These are phyloP conservation scores for Huntiella moniliformis DNA, from an alignment of 2,329 filamentous ascomycete species.

Conservation along the genomic window DNA sequence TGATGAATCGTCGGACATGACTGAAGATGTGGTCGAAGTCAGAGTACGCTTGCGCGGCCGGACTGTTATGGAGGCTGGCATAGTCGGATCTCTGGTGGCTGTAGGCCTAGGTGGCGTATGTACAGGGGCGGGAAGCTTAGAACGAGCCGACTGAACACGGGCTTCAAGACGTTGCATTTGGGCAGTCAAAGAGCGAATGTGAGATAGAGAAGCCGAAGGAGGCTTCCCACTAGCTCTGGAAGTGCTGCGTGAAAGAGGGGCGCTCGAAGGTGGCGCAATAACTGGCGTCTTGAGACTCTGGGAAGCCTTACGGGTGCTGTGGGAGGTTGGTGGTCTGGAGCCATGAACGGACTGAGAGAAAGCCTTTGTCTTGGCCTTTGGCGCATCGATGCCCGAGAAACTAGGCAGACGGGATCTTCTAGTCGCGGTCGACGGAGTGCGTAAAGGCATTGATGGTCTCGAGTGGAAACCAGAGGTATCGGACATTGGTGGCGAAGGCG, in stretches of 20 bases:
- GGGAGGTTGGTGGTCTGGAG: conserved; percentile 14
- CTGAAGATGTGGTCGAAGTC: conserved; percentile 31
- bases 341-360: conserved; percentile 20
- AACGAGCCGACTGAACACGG: conserved; percentile 75
- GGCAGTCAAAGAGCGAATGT: conserved; percentile 82
- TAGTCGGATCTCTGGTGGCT: conserved; percentile 35
- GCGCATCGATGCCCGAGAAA: conserved; percentile 32
- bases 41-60: conserved; percentile 51
- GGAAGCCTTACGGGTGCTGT: conserved; percentile 14
- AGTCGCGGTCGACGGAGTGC: conserved; percentile 18
- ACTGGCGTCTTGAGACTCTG: conserved; percentile 9
- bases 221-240: conserved; percentile 29
- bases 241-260: conserved; percentile 22
- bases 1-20: conserved; percentile 29
- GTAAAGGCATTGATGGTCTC: conserved; percentile 18
- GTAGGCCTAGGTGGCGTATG: conserved; percentile 52
- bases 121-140: conserved; percentile 70
- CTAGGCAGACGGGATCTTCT: conserved; percentile 27
- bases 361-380: conserved; percentile 34
- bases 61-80: conserved; percentile 41
- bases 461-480: conserved; percentile 49
- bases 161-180: conserved; percentile 96
- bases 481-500: conserved; percentile 85
- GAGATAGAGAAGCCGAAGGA: conserved; percentile 57
- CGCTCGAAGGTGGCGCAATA: conserved; percentile 8